Conservation (phyloP, 2,329 filamentous ascomycete genomes). For the Zymoseptoria passerinii region DNA sequence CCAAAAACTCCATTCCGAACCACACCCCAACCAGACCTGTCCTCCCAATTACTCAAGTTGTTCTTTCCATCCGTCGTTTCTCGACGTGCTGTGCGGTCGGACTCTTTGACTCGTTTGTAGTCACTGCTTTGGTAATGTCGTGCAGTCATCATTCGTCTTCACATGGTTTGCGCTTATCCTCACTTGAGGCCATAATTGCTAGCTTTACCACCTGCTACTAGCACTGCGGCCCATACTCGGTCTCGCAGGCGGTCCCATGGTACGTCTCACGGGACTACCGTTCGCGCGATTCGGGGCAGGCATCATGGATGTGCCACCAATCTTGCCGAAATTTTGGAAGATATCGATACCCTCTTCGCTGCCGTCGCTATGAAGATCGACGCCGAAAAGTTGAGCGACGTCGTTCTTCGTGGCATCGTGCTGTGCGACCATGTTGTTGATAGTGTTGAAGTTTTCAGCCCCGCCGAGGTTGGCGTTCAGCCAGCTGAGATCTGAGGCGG, state of each 20-base stretch:
- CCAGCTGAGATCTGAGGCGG: conserved; percentile 15
- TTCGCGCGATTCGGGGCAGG: conserved; percentile 22
- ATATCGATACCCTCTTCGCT: conserved; percentile 58
- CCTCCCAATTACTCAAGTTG: not conserved
- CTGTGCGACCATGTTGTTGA: conserved; percentile 1
- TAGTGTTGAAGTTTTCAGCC: conserved; percentile 18
- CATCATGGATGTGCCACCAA: conserved; percentile 40
- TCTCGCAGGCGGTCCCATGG: conserved; percentile 24
- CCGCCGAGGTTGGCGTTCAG: conserved; percentile 20
- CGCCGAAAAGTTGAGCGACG: conserved; percentile 48
- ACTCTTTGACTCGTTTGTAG: not conserved
- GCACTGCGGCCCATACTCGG: conserved; percentile 23
- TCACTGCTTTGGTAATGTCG: not conserved
- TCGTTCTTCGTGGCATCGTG: conserved; percentile 27
- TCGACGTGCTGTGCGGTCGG: not conserved
- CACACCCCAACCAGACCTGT: not conserved
- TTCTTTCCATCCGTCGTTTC: not conserved
- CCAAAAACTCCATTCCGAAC: not conserved
- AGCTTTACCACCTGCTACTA: conserved; percentile 26
- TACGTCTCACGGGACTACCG: conserved; percentile 26
- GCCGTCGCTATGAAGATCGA: conserved; percentile 52
- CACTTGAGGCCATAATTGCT: not conserved
- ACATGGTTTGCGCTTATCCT: conserved; percentile 3
- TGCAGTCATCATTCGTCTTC: conserved; percentile 4
- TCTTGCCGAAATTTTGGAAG: conserved; percentile 67